Evolutionary conservation across 805 yeast species (phyloP), one percentile per base, ranked within the genome.

Genomic region (Sugiyamaella qingdaonensis): DNA sequence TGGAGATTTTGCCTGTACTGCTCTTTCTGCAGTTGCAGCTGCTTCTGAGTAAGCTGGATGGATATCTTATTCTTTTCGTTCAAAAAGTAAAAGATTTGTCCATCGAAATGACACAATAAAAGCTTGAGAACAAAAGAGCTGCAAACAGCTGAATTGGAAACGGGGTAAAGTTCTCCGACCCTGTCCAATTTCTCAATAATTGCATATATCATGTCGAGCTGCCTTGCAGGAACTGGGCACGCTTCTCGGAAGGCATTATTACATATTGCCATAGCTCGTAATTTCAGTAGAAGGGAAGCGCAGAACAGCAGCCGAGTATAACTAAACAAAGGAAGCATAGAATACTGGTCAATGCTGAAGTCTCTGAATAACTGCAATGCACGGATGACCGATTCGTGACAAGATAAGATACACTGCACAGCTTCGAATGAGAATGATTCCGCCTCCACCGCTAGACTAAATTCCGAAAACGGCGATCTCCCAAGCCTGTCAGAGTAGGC

Each of bases 241-340:
- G 59, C 60, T 7, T 59, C 61, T 13, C 63, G 60, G 49, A 61
- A 66, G 19, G 56, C 56, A 2, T 58, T 58, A 44, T 63, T 64
- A 36, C 65, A 55, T n/a, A 66, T 47, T 11, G 58, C 51, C 43
- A 68, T 58, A 8, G 66, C 58, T 11, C 71, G 63, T 41, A 69
- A 62, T 49, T 68, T 69, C 37, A 69, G 56, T 4, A 69, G 58
- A 10, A 66, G 45, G 1, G 67, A 60, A 10, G 67, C 64, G 34
- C 67, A 58, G 37, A 62, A 62, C 1, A 64, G 61, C 42, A 67
- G 49, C 29, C 68, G 44, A 3, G 65, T 55, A 53, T 63, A 61
- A 31, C 59, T 59, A 35, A 62, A 64, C 57, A 56, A 48, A 13
- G 91, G 91, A 53, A 80, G 70, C 1, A 76, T 67, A 0, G 85